Evolutionary conservation across 139 green algal genomes (phyloP), one percentile per base, ranked within the genome.

Genomic region (Diplosphaera chodatii): DNA sequence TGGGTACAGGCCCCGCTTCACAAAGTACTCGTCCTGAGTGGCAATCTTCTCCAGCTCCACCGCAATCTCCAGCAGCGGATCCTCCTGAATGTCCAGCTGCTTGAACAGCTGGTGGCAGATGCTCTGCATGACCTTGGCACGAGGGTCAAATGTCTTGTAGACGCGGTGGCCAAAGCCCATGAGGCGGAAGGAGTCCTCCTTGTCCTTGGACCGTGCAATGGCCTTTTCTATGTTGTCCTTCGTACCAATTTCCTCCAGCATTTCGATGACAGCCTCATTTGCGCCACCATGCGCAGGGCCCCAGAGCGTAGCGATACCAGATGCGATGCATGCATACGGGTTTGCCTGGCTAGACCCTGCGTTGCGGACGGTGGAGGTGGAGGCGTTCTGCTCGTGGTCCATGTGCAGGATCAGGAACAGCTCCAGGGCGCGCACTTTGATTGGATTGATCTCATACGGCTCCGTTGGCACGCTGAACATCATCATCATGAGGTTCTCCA

Each of bases 101-200:
- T 79, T 77, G 33, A 92, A 77, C 55, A 92, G 70, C 37, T 86
- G 23, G 69, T 89, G 70, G 31, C 69, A 80, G 18, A 86, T 67
- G 21, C 78, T 37, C 21, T 73, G 64, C 80, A 92, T 89, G 41
- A 92, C 70, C 65, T 83, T 84, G 34, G 86, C 80, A 37, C 87
- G 80, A 0, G 87, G 87, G 73, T 92, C 87, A 75, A 78, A 89
- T 31, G 65, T 88, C 77, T 91, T 91, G 78, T 91, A 91, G 1
- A 91, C 77, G 3, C 48, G 67, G 72, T 93, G 88, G 25, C 88
- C 88, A 70, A 93, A 93, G 63, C 88, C 88, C 86, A 92, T 91
- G 30, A 93, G 77, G 55, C 87, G 74, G 78, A 89, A 87, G 28
- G 78, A 69, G 77, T 89, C 83, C 56, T 63, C 70, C 71, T 84